Conservation (phyloP, 805 yeast genomes). For the Cyberlindnera petersonii region DNA sequence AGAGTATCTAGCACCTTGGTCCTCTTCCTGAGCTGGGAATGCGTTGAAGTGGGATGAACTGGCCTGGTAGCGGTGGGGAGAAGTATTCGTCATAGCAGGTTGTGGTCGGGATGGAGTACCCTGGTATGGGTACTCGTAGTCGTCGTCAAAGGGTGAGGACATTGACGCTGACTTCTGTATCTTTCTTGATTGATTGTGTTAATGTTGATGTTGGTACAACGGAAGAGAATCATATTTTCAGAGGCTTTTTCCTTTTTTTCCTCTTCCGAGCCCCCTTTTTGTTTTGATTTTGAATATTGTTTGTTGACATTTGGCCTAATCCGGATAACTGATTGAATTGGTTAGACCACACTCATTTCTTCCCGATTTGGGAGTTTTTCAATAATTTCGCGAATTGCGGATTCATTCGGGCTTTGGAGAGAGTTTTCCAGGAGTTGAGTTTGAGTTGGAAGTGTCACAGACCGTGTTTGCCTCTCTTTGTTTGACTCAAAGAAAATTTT, state of each 20-base stretch:
- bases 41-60: slow-evolving; percentile 15
- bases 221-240: too few relatives aligned
- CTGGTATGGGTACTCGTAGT: slow-evolving; percentile 10
- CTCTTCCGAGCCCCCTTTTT: slow-evolving; percentile 1
- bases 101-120: slow-evolving; percentile 22
- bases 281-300: slow-evolving; percentile 4
- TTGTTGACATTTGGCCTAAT: slow-evolving; percentile 25
- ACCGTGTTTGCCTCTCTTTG: neutral
- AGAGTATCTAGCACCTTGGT: slow-evolving; percentile 32
- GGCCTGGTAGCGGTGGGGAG: slow-evolving; percentile 23
- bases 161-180: slow-evolving; percentile 5
- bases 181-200: neutral
- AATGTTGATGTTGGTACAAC: neutral
- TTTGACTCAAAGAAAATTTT: neutral
- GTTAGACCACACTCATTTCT: slow-evolving; percentile 1
- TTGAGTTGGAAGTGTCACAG: neutral
- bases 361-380: slow-evolving; percentile 3
- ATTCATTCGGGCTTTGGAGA: slow-evolving; percentile 6
- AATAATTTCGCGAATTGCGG: neutral
- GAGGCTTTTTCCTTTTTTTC: too few relatives aligned
- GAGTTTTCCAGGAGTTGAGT: slow-evolving; percentile 1
- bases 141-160: slow-evolving; percentile 30
- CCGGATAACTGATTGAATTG: slow-evolving; percentile 10
- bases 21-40: slow-evolving; percentile 14
- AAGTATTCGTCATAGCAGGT: slow-evolving; percentile 20